Evolutionary conservation across 2,329 filamentous ascomycete genomes (phyloP), one percentile per base, ranked within the genome.

Genomic region (Pyrenochaeta sp.): DNA sequence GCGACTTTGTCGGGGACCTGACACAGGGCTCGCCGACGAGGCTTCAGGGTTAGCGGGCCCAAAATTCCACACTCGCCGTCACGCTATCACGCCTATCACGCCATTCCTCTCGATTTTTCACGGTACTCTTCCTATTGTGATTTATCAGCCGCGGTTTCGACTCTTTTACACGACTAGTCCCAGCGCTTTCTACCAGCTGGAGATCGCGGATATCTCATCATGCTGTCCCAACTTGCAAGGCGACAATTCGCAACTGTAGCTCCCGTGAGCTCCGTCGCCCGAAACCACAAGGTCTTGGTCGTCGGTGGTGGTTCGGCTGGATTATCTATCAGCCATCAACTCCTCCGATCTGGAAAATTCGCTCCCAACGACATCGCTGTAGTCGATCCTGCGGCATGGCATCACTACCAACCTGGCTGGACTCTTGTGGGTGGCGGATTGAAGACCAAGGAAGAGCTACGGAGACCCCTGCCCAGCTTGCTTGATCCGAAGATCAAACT

Each of bases 371-470:
- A 88, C 47, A 85, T 88, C 48, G 84, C 85, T 19, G 58, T 88
- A 18, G 71, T 88, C 29, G 85, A 88, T 51, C 85, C 85, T 0
- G 77, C 84, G 1, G 63, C 71, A 52, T 84, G 77, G 75, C 84
- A 88, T 61, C 77, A 88, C 70, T 88, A 87, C 63, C 85, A 88
- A 65, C 83, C 85, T 1, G 85, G 85, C 40, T 88, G 84, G 84
- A 88, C 85, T 2, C 74, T 88, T 1, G 85, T 87, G 2, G 85
- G 84, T 29, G 84, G 81, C 26, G 85, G 85, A 3, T 74, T 88
- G 26, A 87, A 87, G 68, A 78, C 74, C 32, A 84, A 83, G 61
- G 73, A 85, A 51, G 77, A 85, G 17, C 69, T 87, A 42, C 77
- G 78, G 32, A 68, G 72, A 42, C 79, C 78, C 1, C 61, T 86